These are phyloP conservation scores for Lophiotrema nucula DNA, from an alignment of 495 filamentous ascomycete genomes.

Conservation along the genomic window DNA sequence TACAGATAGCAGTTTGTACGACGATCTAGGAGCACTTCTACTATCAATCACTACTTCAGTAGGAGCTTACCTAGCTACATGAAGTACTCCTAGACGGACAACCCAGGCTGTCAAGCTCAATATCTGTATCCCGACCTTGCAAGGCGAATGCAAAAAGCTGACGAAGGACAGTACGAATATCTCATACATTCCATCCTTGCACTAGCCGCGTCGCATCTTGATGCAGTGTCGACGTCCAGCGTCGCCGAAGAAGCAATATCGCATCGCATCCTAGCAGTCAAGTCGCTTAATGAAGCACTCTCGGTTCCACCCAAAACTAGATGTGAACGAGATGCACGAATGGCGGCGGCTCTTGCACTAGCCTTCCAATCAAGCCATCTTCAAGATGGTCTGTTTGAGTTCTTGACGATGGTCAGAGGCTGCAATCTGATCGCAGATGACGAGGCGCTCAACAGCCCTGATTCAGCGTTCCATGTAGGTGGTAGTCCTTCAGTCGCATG, in stretches of 20 bases:
- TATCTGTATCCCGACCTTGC: not conserved
- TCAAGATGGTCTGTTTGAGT: conserved; percentile 60
- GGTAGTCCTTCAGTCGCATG: conserved; percentile 25
- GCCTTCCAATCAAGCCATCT: conserved; percentile 60
- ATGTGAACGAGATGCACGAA: conserved; percentile 32
- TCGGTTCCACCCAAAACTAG: conserved; percentile 26
- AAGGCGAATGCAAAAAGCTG: not conserved
- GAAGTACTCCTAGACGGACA: too few relatives aligned
- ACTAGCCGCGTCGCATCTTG: conserved; percentile 35
- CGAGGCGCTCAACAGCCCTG: conserved; percentile 46
- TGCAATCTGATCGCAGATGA: conserved; percentile 54
- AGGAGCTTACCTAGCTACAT: too few relatives aligned
- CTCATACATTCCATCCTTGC: conserved; percentile 38
- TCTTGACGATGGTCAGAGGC: conserved; percentile 62
- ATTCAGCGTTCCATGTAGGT: conserved; percentile 48
- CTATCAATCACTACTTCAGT: too few relatives aligned
- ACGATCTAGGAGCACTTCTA: too few relatives aligned
- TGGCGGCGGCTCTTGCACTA: conserved; percentile 60
- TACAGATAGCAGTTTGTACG: not conserved
- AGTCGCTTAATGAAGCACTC: conserved; percentile 34
- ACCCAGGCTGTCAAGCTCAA: too few relatives aligned
- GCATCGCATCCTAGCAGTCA: conserved; percentile 31
- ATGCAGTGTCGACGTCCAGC: conserved; percentile 26
- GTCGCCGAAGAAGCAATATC: conserved; percentile 32
- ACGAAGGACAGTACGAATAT: conserved; percentile 32